A percentile compares a stretch with the other conserved stretches of the same genome.
These are phyloP conservation scores for Luffa aegyptiaca DNA, from an alignment of 306 rosid species.

Conservation along the genomic window DNA sequence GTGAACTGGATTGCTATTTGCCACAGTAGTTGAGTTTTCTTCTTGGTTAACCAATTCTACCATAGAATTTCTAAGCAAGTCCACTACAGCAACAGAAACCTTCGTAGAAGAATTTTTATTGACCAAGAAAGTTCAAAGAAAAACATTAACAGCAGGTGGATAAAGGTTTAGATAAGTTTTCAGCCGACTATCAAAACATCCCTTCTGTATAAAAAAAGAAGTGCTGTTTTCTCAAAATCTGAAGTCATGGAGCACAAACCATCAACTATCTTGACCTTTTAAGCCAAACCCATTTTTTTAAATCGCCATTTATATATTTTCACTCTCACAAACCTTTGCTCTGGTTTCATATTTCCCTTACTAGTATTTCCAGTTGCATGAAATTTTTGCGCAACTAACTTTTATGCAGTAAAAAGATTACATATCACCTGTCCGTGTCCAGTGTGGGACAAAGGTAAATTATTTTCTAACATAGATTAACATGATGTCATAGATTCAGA, in stretches of 20 bases:
- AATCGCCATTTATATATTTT: not conserved
- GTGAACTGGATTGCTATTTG: not conserved
- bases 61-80: not conserved
- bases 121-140: not conserved
- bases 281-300: not conserved
- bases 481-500: not conserved
- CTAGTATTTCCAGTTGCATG: not conserved
- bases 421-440: not conserved
- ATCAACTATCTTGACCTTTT: constrained; percentile 1
- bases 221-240: not conserved
- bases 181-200: not conserved
- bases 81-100: not conserved
- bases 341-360: not conserved
- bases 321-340: not conserved
- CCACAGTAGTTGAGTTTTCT: not conserved
- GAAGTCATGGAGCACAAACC: not conserved
- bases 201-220: not conserved
- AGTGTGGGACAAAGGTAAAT: not conserved
- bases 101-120: not conserved
- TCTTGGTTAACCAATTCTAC: not conserved
- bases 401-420: not conserved
- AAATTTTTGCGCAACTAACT: constrained; percentile 7
- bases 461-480: not conserved
- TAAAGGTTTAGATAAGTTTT: not conserved
- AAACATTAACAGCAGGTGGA: not conserved